A percentile compares a stretch with the other conserved stretches of the same genome.
These are phyloP conservation scores for Geotrichum restrictum DNA, from an alignment of 1,139 yeast genomes.

Conservation along the genomic window DNA sequence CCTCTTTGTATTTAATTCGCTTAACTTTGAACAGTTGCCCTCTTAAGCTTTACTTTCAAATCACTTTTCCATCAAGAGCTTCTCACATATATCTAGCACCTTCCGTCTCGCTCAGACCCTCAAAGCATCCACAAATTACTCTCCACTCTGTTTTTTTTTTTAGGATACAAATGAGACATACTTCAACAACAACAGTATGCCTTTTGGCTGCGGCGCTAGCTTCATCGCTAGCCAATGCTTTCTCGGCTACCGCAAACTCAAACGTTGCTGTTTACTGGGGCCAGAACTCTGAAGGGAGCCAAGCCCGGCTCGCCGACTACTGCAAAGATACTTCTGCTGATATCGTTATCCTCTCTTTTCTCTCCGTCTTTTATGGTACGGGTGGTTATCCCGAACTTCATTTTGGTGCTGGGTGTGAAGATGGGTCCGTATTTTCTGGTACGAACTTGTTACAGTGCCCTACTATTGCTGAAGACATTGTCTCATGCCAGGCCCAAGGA, in stretches of 20 bases:
- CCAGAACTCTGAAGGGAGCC: slow-evolving; percentile 59
- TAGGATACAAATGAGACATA: too few species aligned
- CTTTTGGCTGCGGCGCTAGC: background rate
- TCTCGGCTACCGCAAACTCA: slow-evolving; percentile 22
- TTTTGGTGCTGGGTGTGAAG: slow-evolving; percentile 55
- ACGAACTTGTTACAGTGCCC: slow-evolving; percentile 37
- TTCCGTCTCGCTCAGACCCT: too few species aligned
- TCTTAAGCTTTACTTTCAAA: too few species aligned
- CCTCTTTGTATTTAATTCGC: too few species aligned
- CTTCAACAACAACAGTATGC: background rate
- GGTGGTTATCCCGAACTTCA: slow-evolving; percentile 48
- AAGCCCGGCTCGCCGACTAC: slow-evolving; percentile 59
- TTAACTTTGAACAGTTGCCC: too few species aligned
- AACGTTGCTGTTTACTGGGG: slow-evolving; percentile 93
- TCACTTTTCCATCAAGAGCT: too few species aligned
- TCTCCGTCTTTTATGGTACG: slow-evolving; percentile 55
- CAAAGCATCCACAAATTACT: too few species aligned
- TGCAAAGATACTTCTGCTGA: slow-evolving; percentile 69
- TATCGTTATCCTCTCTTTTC: slow-evolving; percentile 66
- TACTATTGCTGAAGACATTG: slow-evolving; percentile 56
- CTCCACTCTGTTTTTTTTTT: too few species aligned
- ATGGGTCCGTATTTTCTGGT: slow-evolving; percentile 31
- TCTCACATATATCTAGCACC: too few species aligned
- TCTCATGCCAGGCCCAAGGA: slow-evolving; percentile 73
- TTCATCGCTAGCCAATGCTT: background rate